These are phyloP conservation scores for Eutrema japonicum DNA, from an alignment of 345 rosid species.

Conservation along the genomic window DNA sequence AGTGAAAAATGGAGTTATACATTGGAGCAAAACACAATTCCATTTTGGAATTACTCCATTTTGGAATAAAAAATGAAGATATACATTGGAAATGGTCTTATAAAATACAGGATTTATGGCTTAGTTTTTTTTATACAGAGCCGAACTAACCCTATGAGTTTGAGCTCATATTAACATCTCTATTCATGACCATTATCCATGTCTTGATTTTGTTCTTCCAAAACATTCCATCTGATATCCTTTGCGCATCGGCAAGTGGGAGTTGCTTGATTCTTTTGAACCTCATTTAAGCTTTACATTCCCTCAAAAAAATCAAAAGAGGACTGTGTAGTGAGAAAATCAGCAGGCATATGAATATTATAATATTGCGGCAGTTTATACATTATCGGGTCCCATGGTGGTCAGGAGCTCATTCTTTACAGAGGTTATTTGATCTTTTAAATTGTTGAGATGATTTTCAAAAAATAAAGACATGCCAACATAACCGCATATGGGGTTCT, in stretches of 20 bases:
- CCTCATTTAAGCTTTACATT: neutral
- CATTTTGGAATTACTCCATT: too few species aligned
- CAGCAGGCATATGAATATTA: neutral
- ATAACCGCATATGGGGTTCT: neutral
- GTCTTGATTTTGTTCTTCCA: too few species aligned
- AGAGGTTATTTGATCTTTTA: neutral
- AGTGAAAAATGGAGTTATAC: too few species aligned
- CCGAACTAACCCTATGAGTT: too few species aligned
- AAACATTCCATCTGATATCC: too few species aligned
- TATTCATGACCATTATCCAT: neutral
- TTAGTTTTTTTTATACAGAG: too few species aligned
- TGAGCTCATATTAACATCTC: too few species aligned
- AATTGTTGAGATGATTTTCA: neutral
- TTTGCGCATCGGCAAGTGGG: too few species aligned
- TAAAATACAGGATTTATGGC: too few species aligned
- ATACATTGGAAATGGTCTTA: too few species aligned
- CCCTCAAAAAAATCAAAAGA: neutral
- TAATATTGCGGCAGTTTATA: neutral
- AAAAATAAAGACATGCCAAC: fast-evolving
- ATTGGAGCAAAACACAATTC: too few species aligned
- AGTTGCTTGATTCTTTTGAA: neutral
- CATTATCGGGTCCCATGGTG: neutral
- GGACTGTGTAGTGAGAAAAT: neutral
- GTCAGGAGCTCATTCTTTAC: neutral
- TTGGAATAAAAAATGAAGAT: too few species aligned